These are phyloP conservation scores for Trichoderma brevicompactum DNA, from an alignment of 2,329 filamentous ascomycete genomes.

Conservation along the genomic window DNA sequence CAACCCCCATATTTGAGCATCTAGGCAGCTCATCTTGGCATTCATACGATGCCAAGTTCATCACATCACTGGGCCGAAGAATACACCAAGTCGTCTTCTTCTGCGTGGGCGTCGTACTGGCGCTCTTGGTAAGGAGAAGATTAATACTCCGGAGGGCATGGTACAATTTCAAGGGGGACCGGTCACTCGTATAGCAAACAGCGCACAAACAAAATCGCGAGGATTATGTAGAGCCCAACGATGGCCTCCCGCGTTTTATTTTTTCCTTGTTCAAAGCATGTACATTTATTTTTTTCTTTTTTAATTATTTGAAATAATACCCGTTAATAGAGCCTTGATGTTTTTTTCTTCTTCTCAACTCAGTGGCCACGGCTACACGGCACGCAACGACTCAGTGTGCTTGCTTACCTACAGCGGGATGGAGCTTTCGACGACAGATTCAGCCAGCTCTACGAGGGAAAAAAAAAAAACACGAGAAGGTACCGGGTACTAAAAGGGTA, in stretches of 20 bases:
- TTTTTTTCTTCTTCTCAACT: background rate
- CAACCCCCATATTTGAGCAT: slow-evolving; percentile 48
- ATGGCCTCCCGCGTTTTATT: background rate
- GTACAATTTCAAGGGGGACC: slow-evolving; percentile 17
- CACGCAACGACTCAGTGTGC: background rate
- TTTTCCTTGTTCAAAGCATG: background rate
- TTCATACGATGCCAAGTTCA: slow-evolving; percentile 42
- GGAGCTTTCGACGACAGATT: background rate
- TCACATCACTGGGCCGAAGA: slow-evolving; percentile 31
- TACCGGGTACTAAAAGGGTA: background rate
- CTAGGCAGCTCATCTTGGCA: slow-evolving; percentile 50
- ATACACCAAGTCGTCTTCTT: slow-evolving; percentile 32
- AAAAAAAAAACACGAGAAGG: background rate
- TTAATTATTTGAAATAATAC: background rate
- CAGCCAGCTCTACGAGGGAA: background rate
- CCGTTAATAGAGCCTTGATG: slow-evolving; percentile 14
- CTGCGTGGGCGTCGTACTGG: slow-evolving; percentile 33
- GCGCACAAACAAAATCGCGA: background rate
- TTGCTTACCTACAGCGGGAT: background rate
- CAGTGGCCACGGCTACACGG: background rate
- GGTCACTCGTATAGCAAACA: slow-evolving; percentile 14
- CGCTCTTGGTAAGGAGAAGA: slow-evolving; percentile 32
- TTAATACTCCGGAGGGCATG: slow-evolving; percentile 32
- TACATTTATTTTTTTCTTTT: background rate
- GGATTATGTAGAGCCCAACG: slow-evolving; percentile 6